Evolutionary conservation across 2,329 filamentous ascomycete species (phyloP).

Genomic region (Sporothrix pallida): DNA sequence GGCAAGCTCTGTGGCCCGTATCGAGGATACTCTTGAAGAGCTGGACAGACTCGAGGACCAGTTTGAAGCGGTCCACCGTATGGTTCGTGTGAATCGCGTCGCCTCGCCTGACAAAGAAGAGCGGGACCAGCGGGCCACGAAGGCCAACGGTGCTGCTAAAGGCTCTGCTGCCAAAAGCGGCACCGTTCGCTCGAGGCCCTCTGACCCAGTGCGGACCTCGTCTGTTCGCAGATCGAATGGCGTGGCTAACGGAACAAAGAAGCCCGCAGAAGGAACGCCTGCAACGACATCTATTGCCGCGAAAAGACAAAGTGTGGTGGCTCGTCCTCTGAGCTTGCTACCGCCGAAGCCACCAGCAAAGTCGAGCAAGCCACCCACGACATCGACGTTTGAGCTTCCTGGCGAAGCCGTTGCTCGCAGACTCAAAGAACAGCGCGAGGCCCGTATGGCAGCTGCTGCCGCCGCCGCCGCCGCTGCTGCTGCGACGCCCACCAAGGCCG

Average conservation of each 20-base stretch:
- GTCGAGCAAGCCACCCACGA: slow-evolving; percentile 60
- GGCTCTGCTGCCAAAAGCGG: slow-evolving; percentile 42
- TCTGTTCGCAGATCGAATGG: slow-evolving; percentile 53
- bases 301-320: slow-evolving; percentile 42
- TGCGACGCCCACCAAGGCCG: slow-evolving; percentile 34
- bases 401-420: slow-evolving; percentile 65
- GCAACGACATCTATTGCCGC: slow-evolving; percentile 37
- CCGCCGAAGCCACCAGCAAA: slow-evolving; percentile 56
- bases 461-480: slow-evolving; percentile 36
- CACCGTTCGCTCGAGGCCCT: slow-evolving; percentile 49
- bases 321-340: slow-evolving; percentile 51
- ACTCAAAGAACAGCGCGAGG: slow-evolving; percentile 64
- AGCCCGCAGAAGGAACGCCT: slow-evolving; percentile 30
- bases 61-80: slow-evolving; percentile 59
- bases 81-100: slow-evolving; percentile 47
- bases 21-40: slow-evolving; percentile 69
- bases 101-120: slow-evolving; percentile 45
- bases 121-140: not conserved
- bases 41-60: slow-evolving; percentile 67
- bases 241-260: slow-evolving; percentile 46
- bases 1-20: slow-evolving; percentile 47
- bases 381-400: slow-evolving; percentile 65
- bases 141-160: slow-evolving; percentile 26
- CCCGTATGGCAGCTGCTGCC: slow-evolving; percentile 50
- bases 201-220: slow-evolving; percentile 44